These are phyloP conservation scores for Solanum gandarillasii DNA, from an alignment of 257 asterid species.

Conservation along the genomic window DNA sequence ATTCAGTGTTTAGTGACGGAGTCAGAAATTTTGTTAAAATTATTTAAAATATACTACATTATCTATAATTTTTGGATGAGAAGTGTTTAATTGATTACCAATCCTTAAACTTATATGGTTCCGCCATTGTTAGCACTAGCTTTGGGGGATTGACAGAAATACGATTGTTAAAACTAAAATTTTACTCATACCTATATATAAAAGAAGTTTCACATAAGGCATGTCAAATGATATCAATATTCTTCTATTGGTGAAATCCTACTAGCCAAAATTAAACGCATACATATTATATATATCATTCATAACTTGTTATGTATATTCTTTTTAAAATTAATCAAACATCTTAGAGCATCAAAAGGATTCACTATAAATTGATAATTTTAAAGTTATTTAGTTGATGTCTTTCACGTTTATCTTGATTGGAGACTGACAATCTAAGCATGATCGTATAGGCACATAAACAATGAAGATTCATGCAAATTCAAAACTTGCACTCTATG, in stretches of 20 bases:
- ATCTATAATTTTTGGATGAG: background rate
- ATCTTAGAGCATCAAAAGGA: background rate
- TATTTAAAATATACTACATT: background rate
- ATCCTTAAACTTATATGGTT: background rate
- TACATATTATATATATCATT: background rate
- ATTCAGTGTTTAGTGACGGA: background rate
- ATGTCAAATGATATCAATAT: background rate
- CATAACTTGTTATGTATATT: background rate
- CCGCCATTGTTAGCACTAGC: too few species aligned
- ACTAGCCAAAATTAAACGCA: background rate
- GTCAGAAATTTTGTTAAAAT: background rate
- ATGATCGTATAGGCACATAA: fast-evolving
- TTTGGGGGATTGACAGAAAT: fast-evolving
- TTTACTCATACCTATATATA: background rate
- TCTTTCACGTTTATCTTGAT: background rate
- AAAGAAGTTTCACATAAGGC: background rate
- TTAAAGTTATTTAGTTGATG: background rate
- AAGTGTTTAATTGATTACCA: background rate
- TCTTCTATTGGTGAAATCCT: background rate
- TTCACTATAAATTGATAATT: background rate
- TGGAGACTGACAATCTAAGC: background rate
- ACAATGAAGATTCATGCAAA: background rate
- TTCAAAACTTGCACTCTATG: background rate
- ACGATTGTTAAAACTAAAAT: background rate
- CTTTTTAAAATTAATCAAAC: background rate